Base-by-base conservation (phyloP, 2,329 filamentous ascomycete species). In the Exophiala sp. region DNA sequence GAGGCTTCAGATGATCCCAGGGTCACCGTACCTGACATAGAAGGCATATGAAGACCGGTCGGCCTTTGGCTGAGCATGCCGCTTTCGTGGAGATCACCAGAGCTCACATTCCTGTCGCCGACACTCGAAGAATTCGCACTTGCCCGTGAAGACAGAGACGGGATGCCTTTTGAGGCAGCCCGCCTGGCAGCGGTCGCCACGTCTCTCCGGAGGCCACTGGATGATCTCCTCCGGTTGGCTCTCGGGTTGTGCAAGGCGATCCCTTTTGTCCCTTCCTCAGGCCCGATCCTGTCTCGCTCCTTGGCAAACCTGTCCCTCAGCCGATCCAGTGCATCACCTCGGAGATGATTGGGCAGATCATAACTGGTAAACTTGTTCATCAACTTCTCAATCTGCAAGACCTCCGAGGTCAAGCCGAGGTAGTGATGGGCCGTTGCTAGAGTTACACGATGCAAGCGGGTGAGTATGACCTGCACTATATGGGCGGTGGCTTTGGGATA, bases 401-500 rank as follows among this genome's bases (percentile, higher is more conserved):
- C 91, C 63, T 98, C 93, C 32, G 83, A 87, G 0, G 88, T 95
- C 35, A 98, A 70, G 1, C 94, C 93, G 13, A 98, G 80, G 62
- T 98, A 98, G 46, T 87, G 87, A 73, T 96, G 93, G 0, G 89
- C 93, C 9, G 94, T 97, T 0, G 90, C 86, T 46, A 98, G 80
- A 0, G 93, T 98, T 2, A 98, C 94, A 59, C 94, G 78, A 65
- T 98, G 91, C 44, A 98, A 83, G 42, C 94, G 81, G 2, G 94
- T 96, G 24, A 98, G 71, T 54, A 98, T 98, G 39, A 98, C 91
- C 64, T 98, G 93, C 4, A 98, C 89, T 57, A 98, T 97, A 63
- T 98, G 94, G 1, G 93, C 85, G 1, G 93, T 96, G 8, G 94
- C 90, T 70, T 94, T 95, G 8, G 93, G 93, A 61, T 97, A 98